Conservation (phyloP, 2,329 filamentous ascomycete genomes). For the Beauveria brongniartii region DNA sequence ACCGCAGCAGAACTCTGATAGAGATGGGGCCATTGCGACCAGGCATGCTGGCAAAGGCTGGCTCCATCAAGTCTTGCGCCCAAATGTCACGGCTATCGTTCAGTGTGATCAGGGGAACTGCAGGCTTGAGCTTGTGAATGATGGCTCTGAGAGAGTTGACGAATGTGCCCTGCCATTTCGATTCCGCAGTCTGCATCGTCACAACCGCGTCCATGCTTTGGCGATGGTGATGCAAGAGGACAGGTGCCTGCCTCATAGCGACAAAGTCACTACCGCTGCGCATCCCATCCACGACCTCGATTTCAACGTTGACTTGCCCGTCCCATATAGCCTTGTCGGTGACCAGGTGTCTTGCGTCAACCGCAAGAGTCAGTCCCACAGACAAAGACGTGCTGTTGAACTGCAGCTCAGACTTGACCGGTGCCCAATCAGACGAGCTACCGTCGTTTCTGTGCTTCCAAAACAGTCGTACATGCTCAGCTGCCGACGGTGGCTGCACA, state of each 20-base stretch:
- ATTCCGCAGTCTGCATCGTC: background rate
- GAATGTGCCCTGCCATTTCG: background rate
- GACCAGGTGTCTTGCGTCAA: background rate
- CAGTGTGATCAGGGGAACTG: background rate
- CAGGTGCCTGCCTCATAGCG: constrained; percentile 1
- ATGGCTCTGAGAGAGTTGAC: background rate
- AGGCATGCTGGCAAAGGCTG: constrained; percentile 26
- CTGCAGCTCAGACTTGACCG: background rate
- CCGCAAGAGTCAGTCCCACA: background rate
- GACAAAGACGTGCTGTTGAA: background rate
- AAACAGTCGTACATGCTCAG: background rate
- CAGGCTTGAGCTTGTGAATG: background rate
- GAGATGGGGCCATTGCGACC: constrained; percentile 22
- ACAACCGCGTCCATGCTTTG: background rate
- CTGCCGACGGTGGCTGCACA: background rate
- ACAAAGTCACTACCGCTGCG: constrained; percentile 1
- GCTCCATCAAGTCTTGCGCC: constrained; percentile 29
- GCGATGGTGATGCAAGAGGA: constrained; percentile 11
- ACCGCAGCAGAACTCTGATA: constrained; percentile 22
- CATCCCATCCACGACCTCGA: background rate
- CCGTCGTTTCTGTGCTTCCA: background rate
- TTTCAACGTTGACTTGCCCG: background rate
- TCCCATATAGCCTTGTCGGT: background rate
- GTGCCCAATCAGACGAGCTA: background rate
- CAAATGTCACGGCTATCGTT: constrained; percentile 20